phyloP scores from a whole-genome alignment of 192 early-diverging fungal genomes.

The Linderina pennispora region DNA sequence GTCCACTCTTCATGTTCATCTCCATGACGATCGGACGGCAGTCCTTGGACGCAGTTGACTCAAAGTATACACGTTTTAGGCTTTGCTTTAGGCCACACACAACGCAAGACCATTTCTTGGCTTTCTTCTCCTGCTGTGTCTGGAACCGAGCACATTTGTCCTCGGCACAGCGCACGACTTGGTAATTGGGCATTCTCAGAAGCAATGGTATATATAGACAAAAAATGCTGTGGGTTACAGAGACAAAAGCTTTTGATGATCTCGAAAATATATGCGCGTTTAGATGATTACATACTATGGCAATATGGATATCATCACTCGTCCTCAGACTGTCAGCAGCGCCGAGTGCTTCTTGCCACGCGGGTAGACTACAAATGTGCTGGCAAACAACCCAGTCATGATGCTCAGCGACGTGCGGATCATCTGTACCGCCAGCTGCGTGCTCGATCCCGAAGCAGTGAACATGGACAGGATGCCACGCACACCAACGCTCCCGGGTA shows the following conservation, averaged over 20 bases:
- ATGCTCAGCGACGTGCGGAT: constrained; percentile 55
- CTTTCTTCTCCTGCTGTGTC: constrained; percentile 46
- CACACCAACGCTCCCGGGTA: constrained; percentile 73
- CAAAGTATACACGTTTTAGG: constrained; percentile 30
- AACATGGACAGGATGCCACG: constrained; percentile 54
- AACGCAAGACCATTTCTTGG: constrained; percentile 40
- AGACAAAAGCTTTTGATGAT: too few relatives aligned
- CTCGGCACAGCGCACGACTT: constrained; percentile 41
- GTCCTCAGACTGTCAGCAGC: constrained; percentile 26
- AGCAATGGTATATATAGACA: too few relatives aligned
- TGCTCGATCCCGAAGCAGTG: constrained; percentile 23
- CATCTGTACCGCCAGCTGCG: constrained; percentile 42
- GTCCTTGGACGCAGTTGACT: constrained; percentile 33
- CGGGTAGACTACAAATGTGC: constrained; percentile 52
- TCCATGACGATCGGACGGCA: constrained; percentile 36
- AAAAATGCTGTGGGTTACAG: too few relatives aligned
- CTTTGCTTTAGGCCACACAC: constrained; percentile 46
- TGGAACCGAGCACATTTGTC: constrained; percentile 41
- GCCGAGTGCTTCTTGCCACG: constrained; percentile 40
- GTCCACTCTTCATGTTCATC: constrained; percentile 38
- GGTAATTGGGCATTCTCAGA: constrained; percentile 31
- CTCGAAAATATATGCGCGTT: too few relatives aligned
- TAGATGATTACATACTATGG: too few relatives aligned
- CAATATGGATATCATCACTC: too few relatives aligned
- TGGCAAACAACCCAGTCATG: constrained; percentile 58